A percentile compares a stretch with the other conserved stretches of the same genome.
phyloP scores from a whole-genome alignment of 441 rosid species.

The Sinapis alba region DNA sequence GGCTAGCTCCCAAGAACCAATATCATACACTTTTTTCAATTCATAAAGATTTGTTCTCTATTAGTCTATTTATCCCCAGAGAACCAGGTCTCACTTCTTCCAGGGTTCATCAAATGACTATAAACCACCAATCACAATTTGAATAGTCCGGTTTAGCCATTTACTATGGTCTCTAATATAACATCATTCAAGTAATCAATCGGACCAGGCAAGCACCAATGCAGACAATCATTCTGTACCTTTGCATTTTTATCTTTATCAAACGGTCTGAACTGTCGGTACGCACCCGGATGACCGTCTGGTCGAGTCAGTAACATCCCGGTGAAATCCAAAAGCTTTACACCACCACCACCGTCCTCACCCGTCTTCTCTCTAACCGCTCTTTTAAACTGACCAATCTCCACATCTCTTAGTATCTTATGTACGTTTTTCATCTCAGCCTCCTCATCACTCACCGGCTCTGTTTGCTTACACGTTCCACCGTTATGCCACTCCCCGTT shows the following conservation, averaged over 20 bases:
- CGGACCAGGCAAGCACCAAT: constrained; percentile 99
- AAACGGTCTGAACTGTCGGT: constrained; percentile 67
- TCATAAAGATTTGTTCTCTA: constrained; percentile 14
- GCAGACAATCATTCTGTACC: constrained; percentile 91
- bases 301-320: constrained; percentile 68
- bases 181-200: constrained; percentile 83
- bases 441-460: constrained; percentile 75
- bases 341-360: constrained; percentile 43
- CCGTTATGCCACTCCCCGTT: constrained; percentile 94
- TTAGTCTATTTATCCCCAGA: not conserved
- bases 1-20: constrained; percentile 8
- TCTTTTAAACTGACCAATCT: constrained; percentile 58
- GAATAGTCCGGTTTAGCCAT: constrained; percentile 40
- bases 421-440: constrained; percentile 57
- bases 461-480: constrained; percentile 63
- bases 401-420: constrained; percentile 60
- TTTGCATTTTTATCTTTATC: constrained; percentile 60
- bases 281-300: constrained; percentile 95
- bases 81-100: constrained; percentile 16
- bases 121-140: constrained; percentile 7
- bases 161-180: constrained; percentile 72
- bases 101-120: constrained; percentile 7
- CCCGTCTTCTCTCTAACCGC: constrained; percentile 53
- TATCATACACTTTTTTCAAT: not conserved
- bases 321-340: constrained; percentile 80